A percentile compares a stretch with the other conserved stretches of the same genome.
Evolutionary conservation across 768 basidiomycete species (phyloP).

Genomic region (Hypholoma sublateritium): DNA sequence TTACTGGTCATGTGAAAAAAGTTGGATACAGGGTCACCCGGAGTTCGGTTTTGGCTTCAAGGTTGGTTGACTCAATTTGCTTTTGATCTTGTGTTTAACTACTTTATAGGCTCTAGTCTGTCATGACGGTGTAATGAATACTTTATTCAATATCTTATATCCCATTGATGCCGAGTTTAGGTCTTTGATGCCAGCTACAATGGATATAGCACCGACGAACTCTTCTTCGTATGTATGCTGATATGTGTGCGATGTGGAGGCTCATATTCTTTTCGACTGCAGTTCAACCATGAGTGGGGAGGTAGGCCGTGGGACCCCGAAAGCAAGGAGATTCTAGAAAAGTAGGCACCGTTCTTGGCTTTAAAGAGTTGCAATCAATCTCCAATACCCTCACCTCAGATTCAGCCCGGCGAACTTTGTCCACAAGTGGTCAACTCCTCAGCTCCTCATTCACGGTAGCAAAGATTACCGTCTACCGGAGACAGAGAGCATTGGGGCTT

Average conservation of each 20-base stretch:
- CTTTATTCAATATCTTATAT: background rate
- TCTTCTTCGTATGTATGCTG: conserved; percentile 70
- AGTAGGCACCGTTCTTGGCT: conserved; percentile 38
- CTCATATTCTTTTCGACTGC: background rate
- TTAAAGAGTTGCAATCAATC: background rate
- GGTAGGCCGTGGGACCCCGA: conserved; percentile 76
- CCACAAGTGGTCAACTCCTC: conserved; percentile 81
- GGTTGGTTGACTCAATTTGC: conserved; percentile 21
- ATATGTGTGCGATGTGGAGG: background rate
- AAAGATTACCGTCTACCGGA: conserved; percentile 90
- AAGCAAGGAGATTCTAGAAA: conserved; percentile 50
- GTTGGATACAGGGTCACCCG: conserved; percentile 95
- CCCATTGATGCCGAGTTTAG: conserved; percentile 27
- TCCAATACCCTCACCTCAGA: conserved; percentile 31
- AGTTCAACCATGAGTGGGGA: conserved; percentile 90
- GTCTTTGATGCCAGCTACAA: conserved; percentile 78
- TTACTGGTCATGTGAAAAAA: conserved; percentile 26
- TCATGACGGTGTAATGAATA: conserved; percentile 77
- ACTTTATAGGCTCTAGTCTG: conserved; percentile 64
- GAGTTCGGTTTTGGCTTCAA: conserved; percentile 89
- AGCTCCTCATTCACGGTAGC: conserved; percentile 82
- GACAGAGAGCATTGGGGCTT: conserved; percentile 79
- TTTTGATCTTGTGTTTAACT: background rate
- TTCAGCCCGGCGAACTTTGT: conserved; percentile 84
- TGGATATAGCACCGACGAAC: conserved; percentile 88